Evolutionary conservation across 441 rosid genomes (phyloP), one percentile per base, ranked within the genome.

Genomic region (Adansonia grandidieri): DNA sequence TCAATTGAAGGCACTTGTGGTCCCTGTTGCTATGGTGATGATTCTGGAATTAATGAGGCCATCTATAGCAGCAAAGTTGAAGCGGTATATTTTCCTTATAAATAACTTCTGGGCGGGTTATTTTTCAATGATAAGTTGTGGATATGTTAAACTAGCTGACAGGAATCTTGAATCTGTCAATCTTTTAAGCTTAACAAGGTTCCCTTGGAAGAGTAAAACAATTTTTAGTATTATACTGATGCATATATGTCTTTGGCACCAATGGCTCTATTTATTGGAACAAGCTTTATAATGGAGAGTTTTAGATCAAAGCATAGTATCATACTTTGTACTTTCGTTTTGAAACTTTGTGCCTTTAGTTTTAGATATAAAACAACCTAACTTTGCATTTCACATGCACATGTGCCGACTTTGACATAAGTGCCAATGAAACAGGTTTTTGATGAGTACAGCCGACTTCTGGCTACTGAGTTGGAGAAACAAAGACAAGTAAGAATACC

Each of bases 41-140:
- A 96, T 85, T 89, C 94, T 2, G 90, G 92, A 83, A 89, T 91
- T 75, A 83, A 90, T 68, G 91, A 93, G 78, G 95, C 87, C 71
- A 89, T 96, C 79, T 86, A 80, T 78, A 86, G 84, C 88, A 96
- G 97, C 90, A 96, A 96, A 90, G 90, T 94, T 80, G 98, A 96
- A 81, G 90, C 96, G 28, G 97, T 96, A 85, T 53, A 88, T 80
- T 62, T 62, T 62, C 77, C 13, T 71, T 15, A 69, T 28, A 45
- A 37, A 17, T 76, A 66, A 48, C 54, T 61, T 63, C 54, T 75
- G 11, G 20, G 48, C 48, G 2, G 64, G 1, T 72, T 17, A 37
- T 32, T 32, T 28, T 53, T 56, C 51, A 9, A 37, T 63, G 48
- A 24, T 75, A 51, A 47, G n/a, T 28, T n/a, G n/a, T 20, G 68